Base-by-base conservation (phyloP, 2,329 filamentous ascomycete species). In the Blastomyces parvus region DNA sequence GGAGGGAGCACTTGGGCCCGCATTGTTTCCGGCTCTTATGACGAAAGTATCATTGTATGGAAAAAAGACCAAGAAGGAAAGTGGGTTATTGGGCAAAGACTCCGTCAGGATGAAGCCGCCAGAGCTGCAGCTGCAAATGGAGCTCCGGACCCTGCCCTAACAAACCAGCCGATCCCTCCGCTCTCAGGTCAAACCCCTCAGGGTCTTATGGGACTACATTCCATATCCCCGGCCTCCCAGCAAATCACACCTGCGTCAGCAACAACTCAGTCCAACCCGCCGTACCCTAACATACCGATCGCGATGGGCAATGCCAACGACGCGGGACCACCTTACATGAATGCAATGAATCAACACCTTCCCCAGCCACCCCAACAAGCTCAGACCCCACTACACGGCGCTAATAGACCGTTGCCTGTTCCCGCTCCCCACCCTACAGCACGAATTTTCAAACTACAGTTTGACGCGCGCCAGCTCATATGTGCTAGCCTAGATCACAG, bases 21-120 rank as follows among this genome's bases (percentile, higher is more conserved):
- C n/a, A 99, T 99, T 64, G 91, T 99, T 3, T 97, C 92, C 7
- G 94, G 94, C 2, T 96, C 91, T 0, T 99, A 99, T 69, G 94
- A 99, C 69, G 91, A 96, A 77, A 92, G 87, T 13, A 91, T 99
- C 69, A 92, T 97, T 67, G 90, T 99, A 63, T 99, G 94, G 94
- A 88, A 89, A 68, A 87, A 90, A 65, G 89, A 95, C 67, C 84
- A 86, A 67, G 87, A 94, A 67, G 92, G 92, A 2, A 84, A 89
- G 33, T 97, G 94, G 92, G 87, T 87, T 68, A 85, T 87, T 62
- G 86, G 86, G 42, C 89, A 93, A 67, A 84, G 85, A 55, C 80
- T 96, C 11, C 83, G 86, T 48, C 90, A 95, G 72, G 77, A 76
- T 40, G 81, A 82, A 64, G 80, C 81, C 22, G 78, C 78, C 27